Percentiles rank a stretch among this genome's conserved stretches.
Conservation (phyloP, 345 rosid species). For the Eucalyptus dawsonii region DNA sequence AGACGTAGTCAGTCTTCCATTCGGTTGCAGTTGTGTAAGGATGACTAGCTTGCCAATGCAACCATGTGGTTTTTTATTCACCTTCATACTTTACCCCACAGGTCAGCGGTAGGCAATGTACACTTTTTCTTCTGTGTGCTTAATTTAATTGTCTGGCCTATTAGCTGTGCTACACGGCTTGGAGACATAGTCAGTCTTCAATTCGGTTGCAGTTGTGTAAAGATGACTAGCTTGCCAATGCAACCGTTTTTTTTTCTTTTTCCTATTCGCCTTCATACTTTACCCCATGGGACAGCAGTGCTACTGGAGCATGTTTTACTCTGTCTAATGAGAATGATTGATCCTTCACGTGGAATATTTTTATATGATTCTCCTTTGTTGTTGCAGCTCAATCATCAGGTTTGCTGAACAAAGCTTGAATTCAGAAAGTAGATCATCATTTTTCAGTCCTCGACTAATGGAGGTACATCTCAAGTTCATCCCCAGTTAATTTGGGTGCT, state of each 20-base stretch:
- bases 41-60: neutral
- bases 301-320: neutral
- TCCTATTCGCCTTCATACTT: neutral
- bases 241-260: neutral
- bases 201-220: neutral
- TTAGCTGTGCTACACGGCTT: neutral
- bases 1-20: neutral
- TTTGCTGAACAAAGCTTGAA: constrained; percentile 79
- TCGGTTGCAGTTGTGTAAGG: neutral
- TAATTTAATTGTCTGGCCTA: neutral
- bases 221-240: neutral
- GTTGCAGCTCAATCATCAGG: constrained; percentile 63
- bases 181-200: neutral
- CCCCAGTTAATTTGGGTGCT: neutral
- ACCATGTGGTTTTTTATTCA: neutral
- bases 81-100: neutral
- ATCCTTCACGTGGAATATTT: neutral
- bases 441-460: constrained; percentile 98
- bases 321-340: neutral
- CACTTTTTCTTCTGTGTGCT: neutral
- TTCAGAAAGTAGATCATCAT: constrained; percentile 49
- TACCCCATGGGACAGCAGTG: neutral
- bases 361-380: neutral
- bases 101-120: neutral
- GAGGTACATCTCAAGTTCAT: constrained; percentile 39